These are phyloP conservation scores for Amylostereum areolatum DNA, from an alignment of 1,284 basidiomycete species.

Conservation along the genomic window DNA sequence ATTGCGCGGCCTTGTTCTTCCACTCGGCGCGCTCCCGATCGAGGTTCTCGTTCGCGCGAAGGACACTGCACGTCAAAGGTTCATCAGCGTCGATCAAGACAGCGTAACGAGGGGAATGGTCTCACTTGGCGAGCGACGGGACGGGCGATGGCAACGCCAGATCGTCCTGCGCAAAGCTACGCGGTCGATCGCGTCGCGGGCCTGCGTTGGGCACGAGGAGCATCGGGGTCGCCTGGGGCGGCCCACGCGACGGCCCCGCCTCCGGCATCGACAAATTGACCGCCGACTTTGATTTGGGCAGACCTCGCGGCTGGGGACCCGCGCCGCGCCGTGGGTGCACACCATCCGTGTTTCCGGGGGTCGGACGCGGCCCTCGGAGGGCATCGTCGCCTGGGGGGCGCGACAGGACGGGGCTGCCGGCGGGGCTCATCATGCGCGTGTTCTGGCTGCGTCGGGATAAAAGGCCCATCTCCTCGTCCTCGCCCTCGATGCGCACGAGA, in stretches of 20 bases:
- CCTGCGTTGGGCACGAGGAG: neutral
- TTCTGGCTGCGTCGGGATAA: neutral
- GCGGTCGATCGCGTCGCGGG: conserved; percentile 24
- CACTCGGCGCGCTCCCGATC: conserved; percentile 58
- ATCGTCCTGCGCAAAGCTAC: conserved; percentile 53
- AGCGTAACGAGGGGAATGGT: conserved; percentile 10
- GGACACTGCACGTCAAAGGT: conserved; percentile 39
- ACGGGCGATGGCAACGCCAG: conserved; percentile 52
- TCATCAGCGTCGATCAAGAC: conserved; percentile 3
- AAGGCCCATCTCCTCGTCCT: conserved; percentile 6
- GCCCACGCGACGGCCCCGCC: conserved; percentile 4
- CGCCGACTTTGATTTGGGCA: conserved; percentile 44
- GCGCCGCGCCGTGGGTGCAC: neutral
- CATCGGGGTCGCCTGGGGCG: conserved; percentile 11
- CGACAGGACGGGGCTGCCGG: neutral
- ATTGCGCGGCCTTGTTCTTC: conserved; percentile 54
- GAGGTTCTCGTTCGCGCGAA: conserved; percentile 55
- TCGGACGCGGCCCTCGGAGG: too few relatives aligned
- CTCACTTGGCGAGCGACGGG: conserved; percentile 56
- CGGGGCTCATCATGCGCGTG: neutral
- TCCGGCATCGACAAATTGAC: conserved; percentile 22
- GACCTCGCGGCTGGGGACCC: conserved; percentile 23
- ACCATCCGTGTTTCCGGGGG: too few relatives aligned
- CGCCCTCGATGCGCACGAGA: conserved; percentile 33
- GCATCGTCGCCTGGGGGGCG: conserved; percentile 1